phyloP scores from a whole-genome alignment of 108 stramenopile genomes.

The Pseudonitzschia multistriata region DNA sequence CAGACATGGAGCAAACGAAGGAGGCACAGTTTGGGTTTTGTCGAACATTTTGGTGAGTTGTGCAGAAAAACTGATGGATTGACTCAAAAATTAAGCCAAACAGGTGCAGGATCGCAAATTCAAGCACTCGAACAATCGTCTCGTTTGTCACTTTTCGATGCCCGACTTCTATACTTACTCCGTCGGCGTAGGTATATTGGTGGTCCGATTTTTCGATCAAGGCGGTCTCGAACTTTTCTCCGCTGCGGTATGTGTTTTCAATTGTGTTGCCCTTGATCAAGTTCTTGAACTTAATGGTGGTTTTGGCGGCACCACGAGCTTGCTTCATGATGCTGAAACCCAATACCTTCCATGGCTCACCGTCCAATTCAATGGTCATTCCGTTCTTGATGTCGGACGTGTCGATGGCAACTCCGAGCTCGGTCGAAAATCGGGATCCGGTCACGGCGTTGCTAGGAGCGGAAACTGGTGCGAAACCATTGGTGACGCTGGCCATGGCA shows the following conservation, averaged over 20 bases:
- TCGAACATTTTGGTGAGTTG: no score
- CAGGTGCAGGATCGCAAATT: no score
- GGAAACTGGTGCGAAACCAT: conserved; percentile 2
- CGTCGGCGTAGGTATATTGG: conserved; percentile 88
- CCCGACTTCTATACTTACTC: conserved; percentile 38
- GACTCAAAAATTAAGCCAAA: no score
- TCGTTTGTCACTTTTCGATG: neutral
- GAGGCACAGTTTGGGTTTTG: no score
- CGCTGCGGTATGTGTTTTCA: conserved; percentile 93
- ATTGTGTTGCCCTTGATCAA: conserved; percentile 86
- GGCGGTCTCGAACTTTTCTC: conserved; percentile 89
- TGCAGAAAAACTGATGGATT: no score
- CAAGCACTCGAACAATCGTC: no score
- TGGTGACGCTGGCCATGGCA: neutral
- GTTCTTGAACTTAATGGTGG: conserved; percentile 93
- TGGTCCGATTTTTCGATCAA: conserved; percentile 77
- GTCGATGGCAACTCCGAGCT: conserved; percentile 68
- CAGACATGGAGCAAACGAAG: no score
- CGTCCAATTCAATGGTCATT: conserved; percentile 90
- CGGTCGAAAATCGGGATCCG: conserved; percentile 2
- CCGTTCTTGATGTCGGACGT: conserved; percentile 96
- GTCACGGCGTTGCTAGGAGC: neutral
- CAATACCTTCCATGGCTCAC: conserved; percentile 86
- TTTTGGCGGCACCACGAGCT: conserved; percentile 89
- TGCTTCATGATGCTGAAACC: conserved; percentile 92